phyloP scores from a whole-genome alignment of 306 rosid genomes.

The Benincasa hispida region DNA sequence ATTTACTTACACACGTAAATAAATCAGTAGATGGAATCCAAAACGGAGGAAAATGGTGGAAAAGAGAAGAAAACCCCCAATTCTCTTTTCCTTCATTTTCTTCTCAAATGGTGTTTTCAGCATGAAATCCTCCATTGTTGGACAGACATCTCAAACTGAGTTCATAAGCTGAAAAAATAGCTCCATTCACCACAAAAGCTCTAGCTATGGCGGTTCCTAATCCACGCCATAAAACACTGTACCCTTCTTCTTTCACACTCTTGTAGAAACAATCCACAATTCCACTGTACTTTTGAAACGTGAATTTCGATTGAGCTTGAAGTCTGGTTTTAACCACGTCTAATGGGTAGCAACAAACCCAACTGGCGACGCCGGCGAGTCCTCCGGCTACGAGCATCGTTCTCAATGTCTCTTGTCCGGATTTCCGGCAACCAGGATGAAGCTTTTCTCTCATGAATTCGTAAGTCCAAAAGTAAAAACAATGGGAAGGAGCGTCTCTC shows the following conservation, averaged over 20 bases:
- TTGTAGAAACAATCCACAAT: conserved; percentile 53
- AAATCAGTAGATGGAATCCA: neutral
- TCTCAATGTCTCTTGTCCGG: conserved; percentile 38
- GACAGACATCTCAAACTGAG: conserved; percentile 42
- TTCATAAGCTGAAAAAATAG: conserved; percentile 75
- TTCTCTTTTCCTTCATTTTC: neutral
- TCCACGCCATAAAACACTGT: conserved; percentile 51
- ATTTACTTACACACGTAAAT: neutral
- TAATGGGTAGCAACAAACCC: conserved; percentile 65
- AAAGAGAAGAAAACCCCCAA: neutral
- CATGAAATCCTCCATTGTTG: conserved; percentile 27
- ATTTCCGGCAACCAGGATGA: conserved; percentile 70
- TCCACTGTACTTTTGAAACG: conserved; percentile 39
- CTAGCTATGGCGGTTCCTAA: conserved; percentile 70
- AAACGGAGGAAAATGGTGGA: neutral
- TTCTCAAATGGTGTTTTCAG: conserved; percentile 26
- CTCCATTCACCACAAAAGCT: conserved; percentile 78
- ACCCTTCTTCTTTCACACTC: conserved; percentile 54
- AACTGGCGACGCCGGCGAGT: conserved; percentile 71
- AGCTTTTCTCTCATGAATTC: conserved; percentile 62
- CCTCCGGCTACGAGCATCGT: conserved; percentile 79
- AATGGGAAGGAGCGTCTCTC: conserved; percentile 60
- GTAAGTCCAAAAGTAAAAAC: conserved; percentile 65
- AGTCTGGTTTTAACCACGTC: conserved; percentile 75
- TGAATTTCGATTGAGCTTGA: conserved; percentile 41